Conservation (phyloP, 1,284 basidiomycete species). For the Cutaneotrichosporon mucoides region DNA sequence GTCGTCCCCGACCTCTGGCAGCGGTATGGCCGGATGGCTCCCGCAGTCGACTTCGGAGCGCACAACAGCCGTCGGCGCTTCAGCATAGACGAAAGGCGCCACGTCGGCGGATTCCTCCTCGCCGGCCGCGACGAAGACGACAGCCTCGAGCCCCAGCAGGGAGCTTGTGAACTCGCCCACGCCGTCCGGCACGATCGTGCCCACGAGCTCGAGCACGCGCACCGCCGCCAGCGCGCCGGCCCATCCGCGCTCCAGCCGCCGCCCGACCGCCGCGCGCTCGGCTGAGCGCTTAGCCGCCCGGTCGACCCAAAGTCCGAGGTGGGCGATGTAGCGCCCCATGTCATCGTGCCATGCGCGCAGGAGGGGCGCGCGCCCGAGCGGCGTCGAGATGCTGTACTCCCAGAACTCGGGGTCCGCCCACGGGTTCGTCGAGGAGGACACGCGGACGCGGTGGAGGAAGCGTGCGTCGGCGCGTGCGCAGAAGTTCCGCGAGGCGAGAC, state of each 20-base stretch:
- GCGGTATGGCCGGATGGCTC: neutral
- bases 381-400: neutral
- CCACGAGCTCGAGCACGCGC: neutral
- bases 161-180: neutral
- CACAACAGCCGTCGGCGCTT: neutral
- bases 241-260: neutral
- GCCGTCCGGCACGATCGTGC: neutral
- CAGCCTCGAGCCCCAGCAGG: neutral
- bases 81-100: neutral
- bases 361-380: neutral
- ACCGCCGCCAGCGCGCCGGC: neutral
- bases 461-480: neutral
- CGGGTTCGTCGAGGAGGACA: neutral
- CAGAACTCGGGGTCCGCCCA: constrained; percentile 2
- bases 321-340: neutral
- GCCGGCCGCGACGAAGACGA: neutral
- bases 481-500: neutral
- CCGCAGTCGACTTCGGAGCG: neutral
- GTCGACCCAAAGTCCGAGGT: neutral
- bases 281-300: neutral
- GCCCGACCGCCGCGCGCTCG: neutral
- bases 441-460: neutral
- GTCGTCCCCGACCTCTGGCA: constrained; percentile 1
- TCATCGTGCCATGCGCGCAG: constrained; percentile 1
- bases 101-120: neutral